A percentile compares a stretch with the other conserved stretches of the same genome.
These are phyloP conservation scores for Penicillium corylophilum DNA, from an alignment of 2,329 filamentous ascomycete genomes.

Conservation along the genomic window DNA sequence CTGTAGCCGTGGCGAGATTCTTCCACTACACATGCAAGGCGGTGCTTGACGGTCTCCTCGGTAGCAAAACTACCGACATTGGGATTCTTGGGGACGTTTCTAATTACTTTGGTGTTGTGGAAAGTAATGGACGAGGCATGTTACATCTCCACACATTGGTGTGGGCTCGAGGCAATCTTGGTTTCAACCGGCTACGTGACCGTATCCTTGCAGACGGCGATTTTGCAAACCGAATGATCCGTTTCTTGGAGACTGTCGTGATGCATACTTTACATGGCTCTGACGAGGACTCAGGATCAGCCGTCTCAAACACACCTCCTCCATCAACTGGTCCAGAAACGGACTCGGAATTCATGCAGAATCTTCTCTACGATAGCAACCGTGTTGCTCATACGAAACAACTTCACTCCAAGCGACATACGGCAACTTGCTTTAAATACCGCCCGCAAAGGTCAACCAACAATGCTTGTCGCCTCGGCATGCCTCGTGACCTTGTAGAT, in stretches of 20 bases:
- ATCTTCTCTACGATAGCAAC: not conserved
- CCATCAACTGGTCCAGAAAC: not conserved
- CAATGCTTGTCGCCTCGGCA: not conserved
- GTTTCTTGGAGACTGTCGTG: not conserved
- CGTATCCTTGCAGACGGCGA: not conserved
- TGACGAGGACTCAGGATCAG: not conserved
- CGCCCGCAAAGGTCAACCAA: not conserved
- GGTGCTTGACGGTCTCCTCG: slow-evolving; percentile 6
- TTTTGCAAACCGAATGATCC: not conserved
- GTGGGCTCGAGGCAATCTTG: not conserved
- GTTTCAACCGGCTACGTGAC: not conserved
- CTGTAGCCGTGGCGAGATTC: slow-evolving; percentile 9
- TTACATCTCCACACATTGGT: not conserved
- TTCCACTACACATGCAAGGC: slow-evolving; percentile 11
- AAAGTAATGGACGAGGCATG: not conserved
- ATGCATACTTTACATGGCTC: not conserved
- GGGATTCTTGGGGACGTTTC: slow-evolving; percentile 1
- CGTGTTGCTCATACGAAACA: slow-evolving; percentile 5
- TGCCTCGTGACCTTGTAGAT: not conserved
- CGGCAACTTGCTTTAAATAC: slow-evolving; percentile 14
- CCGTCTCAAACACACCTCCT: not conserved
- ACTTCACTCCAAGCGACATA: slow-evolving; percentile 9
- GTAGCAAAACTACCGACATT: not conserved
- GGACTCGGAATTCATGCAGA: not conserved
- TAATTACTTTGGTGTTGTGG: not conserved